Evolutionary conservation across 2,329 filamentous ascomycete genomes (phyloP).

Genomic region (Aspergillus sclerotialis): DNA sequence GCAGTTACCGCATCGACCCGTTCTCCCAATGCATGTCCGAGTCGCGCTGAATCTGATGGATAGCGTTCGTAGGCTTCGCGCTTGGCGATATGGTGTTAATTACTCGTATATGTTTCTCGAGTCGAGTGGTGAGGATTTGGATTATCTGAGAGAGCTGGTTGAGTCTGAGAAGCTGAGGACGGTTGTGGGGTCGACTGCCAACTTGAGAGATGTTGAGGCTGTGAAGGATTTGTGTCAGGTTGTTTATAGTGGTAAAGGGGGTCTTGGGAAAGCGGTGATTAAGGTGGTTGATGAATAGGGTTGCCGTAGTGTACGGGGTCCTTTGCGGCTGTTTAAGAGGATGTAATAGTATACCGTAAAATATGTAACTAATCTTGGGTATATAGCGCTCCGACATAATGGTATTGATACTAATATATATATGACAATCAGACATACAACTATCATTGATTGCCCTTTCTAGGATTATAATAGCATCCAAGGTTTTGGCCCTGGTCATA

Average conservation of each 20-base stretch:
- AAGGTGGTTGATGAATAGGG: no score
- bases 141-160: constrained; percentile 35
- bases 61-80: constrained; percentile 34
- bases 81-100: constrained; percentile 40
- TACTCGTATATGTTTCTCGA: constrained; percentile 42
- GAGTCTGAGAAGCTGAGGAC: constrained; percentile 39
- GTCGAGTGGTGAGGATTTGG: constrained; percentile 36
- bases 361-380: no score
- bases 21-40: constrained; percentile 16
- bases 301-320: no score
- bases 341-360: no score
- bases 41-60: constrained; percentile 26
- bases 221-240: constrained; percentile 37
- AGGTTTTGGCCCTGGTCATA: no score
- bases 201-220: constrained; percentile 38
- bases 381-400: no score
- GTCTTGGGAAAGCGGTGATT: constrained; percentile 39
- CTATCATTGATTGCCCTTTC: no score
- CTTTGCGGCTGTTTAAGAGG: no score
- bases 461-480: no score
- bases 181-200: constrained; percentile 36
- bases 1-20: constrained; percentile 16
- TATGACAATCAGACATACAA: no score
- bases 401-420: no score
- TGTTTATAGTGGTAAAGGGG: constrained; percentile 37